Evolutionary conservation across 2,329 filamentous ascomycete species (phyloP).

Genomic region (Sporothrix luriei): DNA sequence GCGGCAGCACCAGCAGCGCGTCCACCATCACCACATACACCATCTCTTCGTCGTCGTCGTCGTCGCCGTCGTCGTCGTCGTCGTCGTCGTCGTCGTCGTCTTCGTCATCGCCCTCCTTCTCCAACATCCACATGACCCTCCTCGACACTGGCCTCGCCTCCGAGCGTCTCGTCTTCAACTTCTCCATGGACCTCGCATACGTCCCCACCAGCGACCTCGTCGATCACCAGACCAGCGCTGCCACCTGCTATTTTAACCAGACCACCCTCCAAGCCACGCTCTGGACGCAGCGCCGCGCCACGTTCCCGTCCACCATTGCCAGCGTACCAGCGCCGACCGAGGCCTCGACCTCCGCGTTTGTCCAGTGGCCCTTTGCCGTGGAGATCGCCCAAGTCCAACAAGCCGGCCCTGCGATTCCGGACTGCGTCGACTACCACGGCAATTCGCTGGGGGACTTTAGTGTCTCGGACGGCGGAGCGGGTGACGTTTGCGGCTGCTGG

Average conservation of each 20-base stretch:
- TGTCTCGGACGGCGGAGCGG: constrained; percentile 34
- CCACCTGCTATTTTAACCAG: constrained; percentile 61
- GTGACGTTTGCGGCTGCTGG: constrained; percentile 45
- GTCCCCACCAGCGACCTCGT: constrained; percentile 52
- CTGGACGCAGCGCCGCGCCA: constrained; percentile 54
- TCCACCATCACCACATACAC: constrained; percentile 19
- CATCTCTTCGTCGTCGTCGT: constrained; percentile 39
- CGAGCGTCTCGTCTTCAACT: constrained; percentile 62
- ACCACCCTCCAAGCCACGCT: constrained; percentile 60
- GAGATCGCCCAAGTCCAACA: constrained; percentile 56
- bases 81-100: constrained; percentile 47
- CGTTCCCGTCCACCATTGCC: constrained; percentile 38
- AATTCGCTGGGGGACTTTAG: constrained; percentile 46
- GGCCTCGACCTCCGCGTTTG: constrained; percentile 40
- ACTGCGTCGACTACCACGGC: constrained; percentile 53
- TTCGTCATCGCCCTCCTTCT: constrained; percentile 59
- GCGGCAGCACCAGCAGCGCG: constrained; percentile 29
- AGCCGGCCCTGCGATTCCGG: constrained; percentile 54
- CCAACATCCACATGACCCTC: constrained; percentile 54
- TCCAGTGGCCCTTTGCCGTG: constrained; percentile 61
- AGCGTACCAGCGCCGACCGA: constrained; percentile 34
- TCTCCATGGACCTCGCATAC: constrained; percentile 55
- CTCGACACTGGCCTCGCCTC: constrained; percentile 51
- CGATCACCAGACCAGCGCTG: constrained; percentile 46
- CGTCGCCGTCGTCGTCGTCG: constrained; percentile 50